phyloP scores from a whole-genome alignment of 768 basidiomycete genomes.

The Aureoboletus auriporus region DNA sequence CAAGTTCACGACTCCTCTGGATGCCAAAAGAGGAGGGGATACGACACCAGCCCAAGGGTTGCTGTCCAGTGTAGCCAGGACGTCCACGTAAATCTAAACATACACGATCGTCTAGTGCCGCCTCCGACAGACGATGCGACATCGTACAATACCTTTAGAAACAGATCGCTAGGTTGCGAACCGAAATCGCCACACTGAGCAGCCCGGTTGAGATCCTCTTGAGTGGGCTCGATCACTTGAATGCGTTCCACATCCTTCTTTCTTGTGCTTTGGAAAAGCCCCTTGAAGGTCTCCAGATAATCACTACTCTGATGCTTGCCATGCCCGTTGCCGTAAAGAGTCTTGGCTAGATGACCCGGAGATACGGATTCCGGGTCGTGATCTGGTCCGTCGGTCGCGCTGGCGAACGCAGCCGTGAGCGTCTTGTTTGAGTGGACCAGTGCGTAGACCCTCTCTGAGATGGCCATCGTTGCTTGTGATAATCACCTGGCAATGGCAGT shows the following conservation, averaged over 20 bases:
- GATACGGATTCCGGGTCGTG: constrained; percentile 10
- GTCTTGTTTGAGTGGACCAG: constrained; percentile 33
- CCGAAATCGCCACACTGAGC: constrained; percentile 51
- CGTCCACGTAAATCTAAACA: constrained; percentile 55
- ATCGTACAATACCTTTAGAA: constrained; percentile 46
- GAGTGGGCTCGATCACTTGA: constrained; percentile 24
- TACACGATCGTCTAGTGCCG: neutral
- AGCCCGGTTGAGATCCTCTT: constrained; percentile 43
- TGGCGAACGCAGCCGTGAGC: constrained; percentile 39
- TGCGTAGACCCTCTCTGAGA: constrained; percentile 30
- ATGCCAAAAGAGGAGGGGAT: constrained; percentile 60
- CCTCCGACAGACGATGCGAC: neutral
- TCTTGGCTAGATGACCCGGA: constrained; percentile 36
- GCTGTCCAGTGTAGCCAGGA: constrained; percentile 52
- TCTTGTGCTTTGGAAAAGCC: constrained; percentile 15
- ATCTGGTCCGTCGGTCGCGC: constrained; percentile 28
- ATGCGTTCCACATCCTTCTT: constrained; percentile 17
- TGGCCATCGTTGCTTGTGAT: constrained; percentile 11
- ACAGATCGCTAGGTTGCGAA: constrained; percentile 51
- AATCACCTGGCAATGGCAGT: too few species aligned
- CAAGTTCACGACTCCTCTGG: constrained; percentile 59
- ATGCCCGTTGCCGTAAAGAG: constrained; percentile 33
- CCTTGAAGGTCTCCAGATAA: constrained; percentile 18
- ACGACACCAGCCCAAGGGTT: constrained; percentile 54
- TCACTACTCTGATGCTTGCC: constrained; percentile 18